Base-by-base conservation (phyloP, 345 rosid species). In the Mallotus nudiflorus region DNA sequence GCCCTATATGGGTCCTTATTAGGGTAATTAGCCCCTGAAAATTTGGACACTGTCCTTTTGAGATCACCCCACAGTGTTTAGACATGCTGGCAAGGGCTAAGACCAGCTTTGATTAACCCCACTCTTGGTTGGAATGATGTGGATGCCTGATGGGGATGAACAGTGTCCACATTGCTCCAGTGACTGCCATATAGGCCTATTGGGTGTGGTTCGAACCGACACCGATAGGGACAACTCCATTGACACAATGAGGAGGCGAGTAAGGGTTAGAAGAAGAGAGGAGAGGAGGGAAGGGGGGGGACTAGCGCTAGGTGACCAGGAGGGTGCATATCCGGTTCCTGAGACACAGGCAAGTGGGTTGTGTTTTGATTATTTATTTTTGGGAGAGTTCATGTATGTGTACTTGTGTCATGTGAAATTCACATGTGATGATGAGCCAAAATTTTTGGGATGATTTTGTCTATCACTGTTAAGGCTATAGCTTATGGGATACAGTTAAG, bases 41-140 rank as follows among this genome's bases (percentile, higher is more conserved):
- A 75, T 48, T 46, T 60, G 85, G 89, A 72, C 85, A 78, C 12
- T 81, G 85, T 79, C 80, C 69, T 75, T 49, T 73, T 27, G 68
- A 77, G 67, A 53, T 28, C 82, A 74, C 84, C 83, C 86, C 82
- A 80, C 85, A 71, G 45, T 77, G 75, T 58, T 29, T 49, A 49
- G 42, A 65, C 69, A 65, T 65, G 69, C 69, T 66, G 69, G 69
- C 42, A 49, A 66, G 7, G 71, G 79, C 68, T 52, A 75, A 56
- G 79, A 46, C 39, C 39, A 64, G 77, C 77, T 79, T 65, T 74
- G 58, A 60, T 6, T 54, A 56, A 61, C 78, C 83, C 85, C 80
- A 81, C 80, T 29, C 61, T 33, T 24, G 77, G 85, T 75, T 84
- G 82, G 85, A 79, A 69, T 70, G 85, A 84, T 77, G 78, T 72